phyloP scores from a whole-genome alignment of 169 alveolate genomes.

The Prorocentrum cordatum region DNA sequence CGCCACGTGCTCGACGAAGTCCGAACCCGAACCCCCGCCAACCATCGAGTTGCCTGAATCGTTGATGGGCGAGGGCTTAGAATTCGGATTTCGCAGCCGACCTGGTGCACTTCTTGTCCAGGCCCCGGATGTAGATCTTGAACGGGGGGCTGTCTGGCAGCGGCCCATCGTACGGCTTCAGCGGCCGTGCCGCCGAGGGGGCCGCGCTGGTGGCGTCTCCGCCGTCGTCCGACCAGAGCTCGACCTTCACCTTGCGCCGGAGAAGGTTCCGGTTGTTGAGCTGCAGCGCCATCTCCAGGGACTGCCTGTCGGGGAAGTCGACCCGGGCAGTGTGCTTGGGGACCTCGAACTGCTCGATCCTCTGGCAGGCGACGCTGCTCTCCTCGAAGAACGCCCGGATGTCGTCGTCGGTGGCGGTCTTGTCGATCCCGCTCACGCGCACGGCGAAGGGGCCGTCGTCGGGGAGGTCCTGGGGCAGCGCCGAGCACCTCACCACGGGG shows the following conservation, averaged over 20 bases:
- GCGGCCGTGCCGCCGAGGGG: not conserved
- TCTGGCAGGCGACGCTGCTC: not conserved
- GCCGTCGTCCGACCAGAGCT: slow-evolving; percentile 38
- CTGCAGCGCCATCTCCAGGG: slow-evolving; percentile 1
- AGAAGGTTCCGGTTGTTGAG: slow-evolving; percentile 4
- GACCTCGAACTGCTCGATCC: slow-evolving; percentile 25
- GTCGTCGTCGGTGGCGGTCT: slow-evolving; percentile 52
- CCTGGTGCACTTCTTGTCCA: slow-evolving; percentile 30
- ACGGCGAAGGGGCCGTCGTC: slow-evolving; percentile 60
- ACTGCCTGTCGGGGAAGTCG: slow-evolving; percentile 9
- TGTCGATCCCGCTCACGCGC: slow-evolving; percentile 63
- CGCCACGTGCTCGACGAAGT: no score
- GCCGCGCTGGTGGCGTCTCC: not conserved
- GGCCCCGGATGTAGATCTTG: slow-evolving; percentile 21
- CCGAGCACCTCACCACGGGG: no score
- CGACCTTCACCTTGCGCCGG: slow-evolving; percentile 64
- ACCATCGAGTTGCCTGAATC: no score
- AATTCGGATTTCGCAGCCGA: no score
- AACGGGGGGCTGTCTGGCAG: slow-evolving; percentile 25
- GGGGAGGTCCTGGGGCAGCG: not conserved
- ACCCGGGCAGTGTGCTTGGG: slow-evolving; percentile 56
- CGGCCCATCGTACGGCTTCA: slow-evolving; percentile 11
- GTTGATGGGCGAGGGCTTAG: no score
- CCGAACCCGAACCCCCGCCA: no score
- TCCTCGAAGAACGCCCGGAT: not conserved